Evolutionary conservation across 2,329 filamentous ascomycete genomes (phyloP).

Genomic region (Hymenoscyphus albidus): DNA sequence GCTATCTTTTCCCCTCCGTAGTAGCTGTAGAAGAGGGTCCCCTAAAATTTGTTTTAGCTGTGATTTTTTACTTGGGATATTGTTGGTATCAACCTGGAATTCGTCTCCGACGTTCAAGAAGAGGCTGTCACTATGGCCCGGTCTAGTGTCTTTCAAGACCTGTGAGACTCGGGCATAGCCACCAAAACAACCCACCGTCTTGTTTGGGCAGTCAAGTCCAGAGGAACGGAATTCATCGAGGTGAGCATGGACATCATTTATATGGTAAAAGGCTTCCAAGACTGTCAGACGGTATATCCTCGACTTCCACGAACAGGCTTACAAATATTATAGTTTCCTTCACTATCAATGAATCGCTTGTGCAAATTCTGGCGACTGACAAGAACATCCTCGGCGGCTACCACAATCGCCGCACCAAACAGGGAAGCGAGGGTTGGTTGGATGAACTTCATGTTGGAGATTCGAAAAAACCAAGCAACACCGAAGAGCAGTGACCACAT

Average conservation of each 20-base stretch:
- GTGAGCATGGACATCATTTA: conserved; percentile 67
- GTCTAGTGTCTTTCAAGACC: conserved; percentile 53
- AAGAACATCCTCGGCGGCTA: conserved; percentile 42
- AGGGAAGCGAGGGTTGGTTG: background rate
- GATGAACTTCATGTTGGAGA: conserved; percentile 11
- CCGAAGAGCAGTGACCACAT: background rate
- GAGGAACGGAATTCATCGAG: conserved; percentile 59
- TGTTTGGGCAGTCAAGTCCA: conserved; percentile 57
- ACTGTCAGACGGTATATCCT: background rate
- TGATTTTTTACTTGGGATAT: background rate
- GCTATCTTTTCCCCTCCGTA: conserved; percentile 67
- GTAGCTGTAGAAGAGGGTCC: conserved; percentile 63
- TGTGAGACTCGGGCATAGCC: conserved; percentile 63
- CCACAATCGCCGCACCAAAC: background rate
- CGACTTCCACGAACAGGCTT: background rate
- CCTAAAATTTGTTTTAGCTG: conserved; percentile 39
- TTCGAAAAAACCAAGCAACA: background rate
- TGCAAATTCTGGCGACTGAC: conserved; percentile 43
- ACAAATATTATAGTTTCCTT: conserved; percentile 52
- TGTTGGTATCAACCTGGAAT: conserved; percentile 39
- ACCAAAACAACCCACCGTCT: conserved; percentile 56
- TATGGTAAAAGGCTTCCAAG: conserved; percentile 56
- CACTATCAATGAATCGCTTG: conserved; percentile 47
- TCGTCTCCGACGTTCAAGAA: conserved; percentile 66
- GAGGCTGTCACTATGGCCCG: conserved; percentile 55